Evolutionary conservation across 1,139 yeast genomes (phyloP).

Genomic region (Trichomonascaceae sp.): DNA sequence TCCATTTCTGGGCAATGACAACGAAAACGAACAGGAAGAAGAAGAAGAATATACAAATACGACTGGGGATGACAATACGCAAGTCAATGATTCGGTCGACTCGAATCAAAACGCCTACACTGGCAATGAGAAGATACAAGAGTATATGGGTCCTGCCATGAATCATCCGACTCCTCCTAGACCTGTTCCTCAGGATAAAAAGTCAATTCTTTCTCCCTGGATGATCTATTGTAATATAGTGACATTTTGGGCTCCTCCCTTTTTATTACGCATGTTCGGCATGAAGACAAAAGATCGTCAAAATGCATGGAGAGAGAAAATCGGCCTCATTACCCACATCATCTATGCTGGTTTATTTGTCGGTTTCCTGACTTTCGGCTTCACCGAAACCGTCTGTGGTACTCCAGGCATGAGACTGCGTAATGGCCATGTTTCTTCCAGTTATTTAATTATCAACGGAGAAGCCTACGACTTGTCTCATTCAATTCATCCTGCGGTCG

Average conservation of each 20-base stretch:
- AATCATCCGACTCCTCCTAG: neutral
- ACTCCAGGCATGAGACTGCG: constrained; percentile 45
- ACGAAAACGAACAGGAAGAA: neutral
- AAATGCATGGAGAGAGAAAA: constrained; percentile 95
- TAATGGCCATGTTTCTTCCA: constrained; percentile 50
- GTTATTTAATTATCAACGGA: constrained; percentile 75
- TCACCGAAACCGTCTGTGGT: constrained; percentile 79
- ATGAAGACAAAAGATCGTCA: constrained; percentile 75
- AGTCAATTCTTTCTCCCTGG: constrained; percentile 55
- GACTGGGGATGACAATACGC: constrained; percentile 5
- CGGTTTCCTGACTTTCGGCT: constrained; percentile 87
- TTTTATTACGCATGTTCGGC: constrained; percentile 66
- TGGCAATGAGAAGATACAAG: neutral
- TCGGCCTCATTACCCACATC: constrained; percentile 74
- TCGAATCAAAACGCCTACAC: neutral
- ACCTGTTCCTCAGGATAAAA: constrained; percentile 11
- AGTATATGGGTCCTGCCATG: neutral
- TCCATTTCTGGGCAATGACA: constrained; percentile 16
- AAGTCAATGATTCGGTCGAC: constrained; percentile 1
- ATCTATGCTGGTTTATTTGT: constrained; percentile 68
- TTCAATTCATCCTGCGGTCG: constrained; percentile 74
- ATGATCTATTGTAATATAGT: constrained; percentile 67
- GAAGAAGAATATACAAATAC: neutral
- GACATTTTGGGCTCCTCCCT: constrained; percentile 90
- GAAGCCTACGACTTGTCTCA: constrained; percentile 64